Percentiles rank a stretch among this genome's conserved stretches.
These are phyloP conservation scores for Chytriomyces hyalinus DNA, from an alignment of 192 early-diverging fungal genomes.

Conservation along the genomic window DNA sequence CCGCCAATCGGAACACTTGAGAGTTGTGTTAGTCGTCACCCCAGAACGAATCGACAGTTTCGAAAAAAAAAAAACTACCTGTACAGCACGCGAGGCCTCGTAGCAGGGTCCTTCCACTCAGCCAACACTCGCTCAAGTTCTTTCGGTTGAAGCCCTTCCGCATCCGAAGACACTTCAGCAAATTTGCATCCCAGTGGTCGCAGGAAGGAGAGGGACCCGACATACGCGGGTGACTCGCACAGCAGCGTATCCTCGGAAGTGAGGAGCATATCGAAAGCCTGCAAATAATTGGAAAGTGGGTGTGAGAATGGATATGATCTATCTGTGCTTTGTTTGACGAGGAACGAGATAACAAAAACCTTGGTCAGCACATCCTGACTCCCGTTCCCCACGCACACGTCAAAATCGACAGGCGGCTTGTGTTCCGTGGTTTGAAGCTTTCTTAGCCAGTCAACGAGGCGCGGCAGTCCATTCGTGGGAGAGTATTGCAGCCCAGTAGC, in stretches of 20 bases:
- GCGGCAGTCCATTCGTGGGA: constrained; percentile 57
- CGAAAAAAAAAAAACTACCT: not conserved
- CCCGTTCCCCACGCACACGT: constrained; percentile 62
- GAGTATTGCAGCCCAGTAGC: constrained; percentile 56
- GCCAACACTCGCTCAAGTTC: constrained; percentile 37
- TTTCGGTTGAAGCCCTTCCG: constrained; percentile 45
- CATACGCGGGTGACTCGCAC: constrained; percentile 59
- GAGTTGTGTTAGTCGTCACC: constrained; percentile 38
- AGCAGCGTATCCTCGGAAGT: constrained; percentile 46
- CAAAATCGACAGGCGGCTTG: constrained; percentile 48
- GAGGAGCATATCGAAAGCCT: constrained; percentile 58
- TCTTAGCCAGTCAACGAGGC: constrained; percentile 54
- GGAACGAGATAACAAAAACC: constrained; percentile 13
- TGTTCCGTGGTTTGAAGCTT: constrained; percentile 54
- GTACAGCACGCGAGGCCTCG: constrained; percentile 41
- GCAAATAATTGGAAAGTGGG: not conserved
- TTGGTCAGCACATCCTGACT: constrained; percentile 61
- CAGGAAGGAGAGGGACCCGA: constrained; percentile 57
- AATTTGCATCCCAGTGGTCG: constrained; percentile 52
- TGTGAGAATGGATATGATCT: not conserved
- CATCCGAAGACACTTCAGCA: constrained; percentile 47
- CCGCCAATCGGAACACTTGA: constrained; percentile 84
- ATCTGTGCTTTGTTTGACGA: not conserved
- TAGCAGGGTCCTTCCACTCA: constrained; percentile 36
- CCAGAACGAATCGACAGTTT: not conserved